A percentile compares a stretch with the other conserved stretches of the same genome.
Evolutionary conservation across 2,329 filamentous ascomycete genomes (phyloP).

Genomic region (Claviceps maximensis): DNA sequence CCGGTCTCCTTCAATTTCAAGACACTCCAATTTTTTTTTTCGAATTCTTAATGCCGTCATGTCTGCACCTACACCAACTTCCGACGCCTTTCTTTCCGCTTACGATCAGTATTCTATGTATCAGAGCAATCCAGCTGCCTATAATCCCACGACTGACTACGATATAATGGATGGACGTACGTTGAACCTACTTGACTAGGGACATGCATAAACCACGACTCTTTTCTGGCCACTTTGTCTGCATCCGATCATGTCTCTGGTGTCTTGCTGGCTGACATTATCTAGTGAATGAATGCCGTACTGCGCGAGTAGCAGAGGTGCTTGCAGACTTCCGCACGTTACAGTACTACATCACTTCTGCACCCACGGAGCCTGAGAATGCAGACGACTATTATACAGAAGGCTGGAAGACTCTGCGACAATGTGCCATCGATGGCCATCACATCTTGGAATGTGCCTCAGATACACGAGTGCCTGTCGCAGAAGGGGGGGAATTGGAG

Average conservation of each 20-base stretch:
- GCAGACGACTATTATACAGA: constrained; percentile 49
- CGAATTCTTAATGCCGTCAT: neutral
- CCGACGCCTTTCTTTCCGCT: neutral
- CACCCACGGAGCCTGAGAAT: constrained; percentile 39
- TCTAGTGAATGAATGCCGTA: constrained; percentile 47
- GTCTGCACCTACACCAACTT: constrained; percentile 1
- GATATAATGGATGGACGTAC: constrained; percentile 16
- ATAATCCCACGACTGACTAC: neutral
- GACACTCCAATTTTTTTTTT: neutral
- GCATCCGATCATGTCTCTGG: neutral
- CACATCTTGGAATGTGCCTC: constrained; percentile 52
- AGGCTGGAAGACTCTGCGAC: constrained; percentile 47
- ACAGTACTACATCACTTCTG: constrained; percentile 48
- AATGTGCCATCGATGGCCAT: constrained; percentile 49
- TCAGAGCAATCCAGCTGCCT: neutral
- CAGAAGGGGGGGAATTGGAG: constrained; percentile 41
- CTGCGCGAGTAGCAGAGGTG: constrained; percentile 46
- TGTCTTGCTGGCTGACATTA: neutral
- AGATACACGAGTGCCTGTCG: constrained; percentile 43
- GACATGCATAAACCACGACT: neutral
- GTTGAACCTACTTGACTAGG: constrained; percentile 1
- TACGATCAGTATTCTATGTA: neutral
- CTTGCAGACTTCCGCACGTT: constrained; percentile 48
- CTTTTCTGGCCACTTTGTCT: neutral
- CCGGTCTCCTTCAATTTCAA: neutral